These are phyloP conservation scores for Prosopis cineraria DNA, from an alignment of 306 rosid species.

Conservation along the genomic window DNA sequence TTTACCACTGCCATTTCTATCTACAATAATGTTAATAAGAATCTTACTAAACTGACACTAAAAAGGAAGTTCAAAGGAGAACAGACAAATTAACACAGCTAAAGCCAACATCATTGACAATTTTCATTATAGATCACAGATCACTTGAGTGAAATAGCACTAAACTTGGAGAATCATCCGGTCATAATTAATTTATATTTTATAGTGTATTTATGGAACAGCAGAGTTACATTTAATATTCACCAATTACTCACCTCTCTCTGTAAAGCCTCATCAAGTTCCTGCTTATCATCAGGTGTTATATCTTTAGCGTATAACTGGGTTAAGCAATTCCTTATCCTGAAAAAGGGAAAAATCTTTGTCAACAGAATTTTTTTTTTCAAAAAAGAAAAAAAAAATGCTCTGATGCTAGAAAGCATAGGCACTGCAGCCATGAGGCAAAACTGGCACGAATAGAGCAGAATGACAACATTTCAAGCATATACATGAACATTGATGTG, in stretches of 20 bases:
- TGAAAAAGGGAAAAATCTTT: constrained; percentile 33
- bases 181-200: neutral
- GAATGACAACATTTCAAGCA: neutral
- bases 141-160: neutral
- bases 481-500: neutral
- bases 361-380: neutral
- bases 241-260: constrained; percentile 61
- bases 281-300: constrained; percentile 89
- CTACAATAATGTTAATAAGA: constrained; percentile 2
- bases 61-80: neutral
- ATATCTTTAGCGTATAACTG: constrained; percentile 87
- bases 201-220: neutral
- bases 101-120: neutral
- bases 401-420: neutral
- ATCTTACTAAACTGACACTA: neutral
- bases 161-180: neutral
- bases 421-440: neutral
- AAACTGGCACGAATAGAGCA: neutral
- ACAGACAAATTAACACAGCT: constrained; percentile 1
- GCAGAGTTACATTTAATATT: neutral
- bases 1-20: neutral
- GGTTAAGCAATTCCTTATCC: constrained; percentile 78
- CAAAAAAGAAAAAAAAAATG: neutral
- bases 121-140: neutral
- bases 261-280: constrained; percentile 88